A percentile compares a stretch with the other conserved stretches of the same genome.
phyloP scores from a whole-genome alignment of 108 stramenopile species.

The Bacterosira constricta region DNA sequence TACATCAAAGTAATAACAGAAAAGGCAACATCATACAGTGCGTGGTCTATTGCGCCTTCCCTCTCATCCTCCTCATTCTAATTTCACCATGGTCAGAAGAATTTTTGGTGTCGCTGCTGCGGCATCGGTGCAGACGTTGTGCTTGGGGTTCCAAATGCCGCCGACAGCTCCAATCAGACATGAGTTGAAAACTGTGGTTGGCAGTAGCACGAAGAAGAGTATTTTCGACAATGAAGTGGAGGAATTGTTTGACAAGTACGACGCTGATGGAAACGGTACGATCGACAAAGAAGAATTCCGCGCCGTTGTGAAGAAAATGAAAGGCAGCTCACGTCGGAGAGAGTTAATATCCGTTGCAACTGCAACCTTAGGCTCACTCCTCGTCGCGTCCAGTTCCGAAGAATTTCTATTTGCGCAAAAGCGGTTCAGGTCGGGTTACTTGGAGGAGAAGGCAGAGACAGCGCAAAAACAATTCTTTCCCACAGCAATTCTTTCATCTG shows the following conservation, averaged over 20 bases:
- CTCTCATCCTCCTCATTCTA: too few species aligned
- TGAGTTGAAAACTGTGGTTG: too few species aligned
- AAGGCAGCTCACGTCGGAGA: slow-evolving; percentile 24
- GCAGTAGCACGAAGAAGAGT: too few species aligned
- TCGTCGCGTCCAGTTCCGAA: slow-evolving; percentile 19
- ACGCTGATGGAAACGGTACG: slow-evolving; percentile 20
- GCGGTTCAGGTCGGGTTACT: slow-evolving; percentile 6
- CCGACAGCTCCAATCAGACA: too few species aligned
- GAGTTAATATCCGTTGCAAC: slow-evolving; percentile 31
- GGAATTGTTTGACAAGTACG: slow-evolving; percentile 20
- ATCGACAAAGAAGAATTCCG: slow-evolving; percentile 45
- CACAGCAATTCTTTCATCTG: slow-evolving; percentile 36
- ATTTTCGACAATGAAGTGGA: slow-evolving; percentile 19
- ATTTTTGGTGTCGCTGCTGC: too few species aligned
- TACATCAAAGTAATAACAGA: too few species aligned
- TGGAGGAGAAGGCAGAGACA: slow-evolving; percentile 25
- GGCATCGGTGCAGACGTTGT: too few species aligned
- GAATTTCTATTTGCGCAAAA: slow-evolving; percentile 43
- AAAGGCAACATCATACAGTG: too few species aligned
- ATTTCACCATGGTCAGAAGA: too few species aligned
- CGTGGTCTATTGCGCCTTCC: too few species aligned
- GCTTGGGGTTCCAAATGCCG: too few species aligned
- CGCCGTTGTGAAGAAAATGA: slow-evolving; percentile 26
- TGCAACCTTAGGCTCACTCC: slow-evolving; percentile 31
- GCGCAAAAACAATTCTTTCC: slow-evolving; percentile 24